These are phyloP conservation scores for Russula sp. DNA, from an alignment of 768 basidiomycete species.

Conservation along the genomic window DNA sequence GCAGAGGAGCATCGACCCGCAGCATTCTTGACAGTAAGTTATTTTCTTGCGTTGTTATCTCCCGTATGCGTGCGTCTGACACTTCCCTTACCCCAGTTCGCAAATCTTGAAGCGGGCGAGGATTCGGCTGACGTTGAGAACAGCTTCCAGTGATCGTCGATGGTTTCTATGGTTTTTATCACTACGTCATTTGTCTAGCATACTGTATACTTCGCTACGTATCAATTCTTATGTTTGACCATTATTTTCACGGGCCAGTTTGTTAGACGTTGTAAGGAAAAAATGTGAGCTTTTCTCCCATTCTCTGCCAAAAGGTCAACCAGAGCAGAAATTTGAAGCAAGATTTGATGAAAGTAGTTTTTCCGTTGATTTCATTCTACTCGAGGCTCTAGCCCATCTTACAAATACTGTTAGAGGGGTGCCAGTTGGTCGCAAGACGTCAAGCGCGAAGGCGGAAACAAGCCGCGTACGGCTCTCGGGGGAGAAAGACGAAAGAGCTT, in stretches of 20 bases:
- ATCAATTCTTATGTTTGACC: background rate
- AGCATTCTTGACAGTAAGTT: conserved; percentile 84
- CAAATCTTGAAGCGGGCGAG: conserved; percentile 84
- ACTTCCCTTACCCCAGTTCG: conserved; percentile 55
- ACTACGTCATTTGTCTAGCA: conserved; percentile 12
- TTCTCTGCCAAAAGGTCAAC: too few species aligned
- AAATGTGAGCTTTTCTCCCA: background rate
- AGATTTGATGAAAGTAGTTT: too few species aligned
- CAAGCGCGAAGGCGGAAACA: background rate
- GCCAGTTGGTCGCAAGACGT: background rate
- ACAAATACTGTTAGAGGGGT: too few species aligned
- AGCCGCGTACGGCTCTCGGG: background rate
- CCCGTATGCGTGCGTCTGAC: conserved; percentile 18
- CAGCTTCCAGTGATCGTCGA: conserved; percentile 65
- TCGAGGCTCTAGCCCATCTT: too few species aligned
- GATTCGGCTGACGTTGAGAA: conserved; percentile 97
- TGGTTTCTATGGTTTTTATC: background rate
- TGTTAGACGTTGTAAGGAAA: background rate
- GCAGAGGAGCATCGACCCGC: conserved; percentile 92
- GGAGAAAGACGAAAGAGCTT: background rate
- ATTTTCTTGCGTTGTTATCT: too few species aligned
- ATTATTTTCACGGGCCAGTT: background rate
- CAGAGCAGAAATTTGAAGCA: too few species aligned
- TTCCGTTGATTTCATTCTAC: too few species aligned
- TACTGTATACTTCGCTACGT: conserved; percentile 22